Base-by-base conservation (phyloP, 2,329 filamentous ascomycete genomes). In the Phaeosphaeriaceae sp. region DNA sequence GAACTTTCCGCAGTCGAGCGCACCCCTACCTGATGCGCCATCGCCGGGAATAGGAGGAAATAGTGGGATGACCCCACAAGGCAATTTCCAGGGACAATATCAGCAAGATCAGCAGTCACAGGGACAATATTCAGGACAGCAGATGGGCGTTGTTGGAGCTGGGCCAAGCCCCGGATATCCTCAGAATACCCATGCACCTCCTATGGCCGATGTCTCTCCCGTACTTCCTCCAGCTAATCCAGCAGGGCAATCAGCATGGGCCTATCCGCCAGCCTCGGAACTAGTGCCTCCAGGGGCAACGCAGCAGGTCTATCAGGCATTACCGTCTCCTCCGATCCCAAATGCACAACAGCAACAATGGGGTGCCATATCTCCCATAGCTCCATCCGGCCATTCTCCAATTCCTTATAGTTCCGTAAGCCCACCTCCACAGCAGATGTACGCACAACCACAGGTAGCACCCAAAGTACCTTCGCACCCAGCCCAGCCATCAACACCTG, bases 71-170 rank as follows among this genome's bases (percentile, higher is more conserved):
- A 6, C 54, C 63, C 28, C 44, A 48, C 43, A 60, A 46, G 52
- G 53, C 3, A 37, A 52, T 32, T 23, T 33, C 16, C 50, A 55
- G 33, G 47, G 41, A 11, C 40, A 52, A 16, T 43, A 36, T n/a
- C 42, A 47, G 12, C 50, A 47, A 13, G 46, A 50, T 7, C 51
- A 58, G 29, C 50, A 44, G 12, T 12, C 40, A 16, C 56, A 55
- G 20, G 41, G 50, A 23, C 54, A 54, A 26, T 50, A 53, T 23
- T 20, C 46, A 4, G 63, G 56, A 20, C 66, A 70, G 40, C 63
- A 72, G 43, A 64, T 40, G 12, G 68, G 67, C 3, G 56, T 69
- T 9, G 47, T 67, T 11, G 64, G 59, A 41, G 28, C 48, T 12
- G 37, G 42, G 13, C 58, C 57, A 33, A 30, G 39, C n/a, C 39